Percentiles rank a stretch among this genome's conserved stretches.
Evolutionary conservation across 441 rosid genomes (phyloP).

Genomic region (Gossypium lobatum): DNA sequence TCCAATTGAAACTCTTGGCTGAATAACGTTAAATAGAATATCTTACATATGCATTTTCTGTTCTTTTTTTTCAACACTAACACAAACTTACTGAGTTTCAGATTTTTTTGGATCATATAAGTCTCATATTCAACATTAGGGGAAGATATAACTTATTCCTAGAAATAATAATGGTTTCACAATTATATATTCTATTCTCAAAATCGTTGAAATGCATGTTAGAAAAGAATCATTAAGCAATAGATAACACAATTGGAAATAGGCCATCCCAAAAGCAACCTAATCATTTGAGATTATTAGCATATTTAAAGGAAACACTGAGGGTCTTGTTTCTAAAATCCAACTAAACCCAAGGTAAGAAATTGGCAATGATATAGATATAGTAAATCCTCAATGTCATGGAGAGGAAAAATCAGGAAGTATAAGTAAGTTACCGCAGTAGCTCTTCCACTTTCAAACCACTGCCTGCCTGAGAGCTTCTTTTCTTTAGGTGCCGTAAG

Average conservation of each 20-base stretch:
- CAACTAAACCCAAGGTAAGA: neutral
- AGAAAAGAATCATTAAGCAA: neutral
- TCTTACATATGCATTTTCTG: neutral
- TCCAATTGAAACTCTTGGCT: neutral
- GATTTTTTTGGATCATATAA: neutral
- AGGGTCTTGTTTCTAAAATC: neutral
- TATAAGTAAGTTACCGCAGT: slow-evolving; percentile 25
- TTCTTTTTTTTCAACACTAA: neutral
- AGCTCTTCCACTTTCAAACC: slow-evolving; percentile 92
- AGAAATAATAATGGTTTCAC: neutral
- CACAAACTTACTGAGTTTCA: neutral
- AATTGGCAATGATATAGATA: neutral
- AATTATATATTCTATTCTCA: neutral
- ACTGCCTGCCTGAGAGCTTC: slow-evolving; percentile 86
- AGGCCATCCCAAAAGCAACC: neutral
- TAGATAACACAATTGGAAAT: neutral
- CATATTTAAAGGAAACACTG: neutral
- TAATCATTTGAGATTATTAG: neutral
- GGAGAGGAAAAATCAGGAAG: slow-evolving; percentile 3
- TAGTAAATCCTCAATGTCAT: neutral
- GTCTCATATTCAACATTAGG: neutral
- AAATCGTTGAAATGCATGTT: neutral
- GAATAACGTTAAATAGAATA: neutral
- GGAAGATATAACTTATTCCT: neutral
- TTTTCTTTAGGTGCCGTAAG: slow-evolving; percentile 73